Percentiles rank a stretch among this genome's conserved stretches.
phyloP scores from a whole-genome alignment of 2,329 filamentous ascomycete species.

The Pseudogymnoascus sp. region DNA sequence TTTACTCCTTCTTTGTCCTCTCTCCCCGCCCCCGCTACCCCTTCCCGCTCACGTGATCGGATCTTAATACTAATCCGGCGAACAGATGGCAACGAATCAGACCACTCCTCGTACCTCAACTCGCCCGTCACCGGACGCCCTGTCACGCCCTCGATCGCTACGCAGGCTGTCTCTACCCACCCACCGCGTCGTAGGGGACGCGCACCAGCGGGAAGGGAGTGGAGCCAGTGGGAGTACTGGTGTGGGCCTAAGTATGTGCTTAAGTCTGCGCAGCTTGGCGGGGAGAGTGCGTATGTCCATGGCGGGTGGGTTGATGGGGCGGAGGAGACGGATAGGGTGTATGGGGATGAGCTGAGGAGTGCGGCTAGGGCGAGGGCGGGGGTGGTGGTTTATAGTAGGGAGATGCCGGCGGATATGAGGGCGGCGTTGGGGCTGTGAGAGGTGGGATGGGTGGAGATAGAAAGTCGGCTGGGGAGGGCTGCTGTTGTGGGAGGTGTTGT shows the following conservation, averaged over 20 bases:
- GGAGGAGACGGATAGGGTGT: background rate
- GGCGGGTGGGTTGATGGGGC: background rate
- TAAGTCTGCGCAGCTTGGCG: background rate
- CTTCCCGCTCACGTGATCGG: background rate
- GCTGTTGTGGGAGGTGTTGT: background rate
- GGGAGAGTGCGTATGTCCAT: background rate
- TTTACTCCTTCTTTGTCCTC: background rate
- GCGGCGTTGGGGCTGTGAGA: background rate
- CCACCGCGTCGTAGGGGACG: background rate
- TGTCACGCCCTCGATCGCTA: slow-evolving; percentile 49
- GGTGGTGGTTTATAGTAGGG: background rate
- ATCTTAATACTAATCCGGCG: slow-evolving; percentile 9
- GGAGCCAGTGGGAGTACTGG: background rate
- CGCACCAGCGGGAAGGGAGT: background rate
- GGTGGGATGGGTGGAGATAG: too few species aligned
- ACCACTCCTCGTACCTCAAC: slow-evolving; percentile 7
- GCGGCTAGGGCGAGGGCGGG: background rate
- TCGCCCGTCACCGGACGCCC: slow-evolving; percentile 43
- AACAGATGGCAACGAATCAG: slow-evolving; percentile 11
- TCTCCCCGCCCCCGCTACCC: background rate
- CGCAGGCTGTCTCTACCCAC: slow-evolving; percentile 42
- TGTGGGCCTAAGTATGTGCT: background rate
- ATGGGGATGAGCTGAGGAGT: background rate
- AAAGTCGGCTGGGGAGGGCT: too few species aligned
- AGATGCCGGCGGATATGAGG: background rate